Evolutionary conservation across 441 rosid genomes (phyloP), one percentile per base, ranked within the genome.

Genomic region (Corymbia citriodora): DNA sequence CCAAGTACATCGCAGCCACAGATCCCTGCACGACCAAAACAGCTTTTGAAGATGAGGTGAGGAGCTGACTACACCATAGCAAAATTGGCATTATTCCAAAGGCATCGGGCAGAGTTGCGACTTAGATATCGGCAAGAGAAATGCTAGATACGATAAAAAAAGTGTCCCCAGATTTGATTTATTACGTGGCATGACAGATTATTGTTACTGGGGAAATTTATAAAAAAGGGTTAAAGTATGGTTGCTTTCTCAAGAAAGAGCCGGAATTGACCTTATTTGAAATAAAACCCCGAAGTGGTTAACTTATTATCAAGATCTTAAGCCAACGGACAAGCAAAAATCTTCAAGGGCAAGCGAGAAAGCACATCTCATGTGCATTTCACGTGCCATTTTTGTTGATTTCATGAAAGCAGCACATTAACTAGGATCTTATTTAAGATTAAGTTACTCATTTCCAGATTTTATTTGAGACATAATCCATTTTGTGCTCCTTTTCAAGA

Each of bases 371-470:
- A 4, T 23, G 4, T n/a, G 5, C 72, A 65, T 65, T 65, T 23
- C 63, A 21, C 12, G 12, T 52, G 54, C 54, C 15, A 12, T 14
- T 52, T 1, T 52, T 52, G 54, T 52, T 13, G 1, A 52, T 52
- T 52, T 57, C 63, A 23, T 27, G 1, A 7, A 25, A 25, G 13
- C 10, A n/a, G n/a, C 65, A 59, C 65, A 10, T 59, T 2, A 59
- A 36, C 40, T 14, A 2, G 6, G 29, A 59, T 25, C 65, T 59
- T 59, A 59, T 59, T 59, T 25, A 29, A 59, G 65, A 59, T 1
- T 2, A 59, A 25, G n/a, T 59, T 25, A 14, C 11, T 13, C 4
- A 59, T 3, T 5, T 59, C 0, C 5, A 7, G 25, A 13, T 57
- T 57, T 9, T 57, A 57, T 0, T 57, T 23, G 0, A 57, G 25